phyloP scores from a whole-genome alignment of 495 filamentous ascomycete genomes.

The Acidiella bohemica region DNA sequence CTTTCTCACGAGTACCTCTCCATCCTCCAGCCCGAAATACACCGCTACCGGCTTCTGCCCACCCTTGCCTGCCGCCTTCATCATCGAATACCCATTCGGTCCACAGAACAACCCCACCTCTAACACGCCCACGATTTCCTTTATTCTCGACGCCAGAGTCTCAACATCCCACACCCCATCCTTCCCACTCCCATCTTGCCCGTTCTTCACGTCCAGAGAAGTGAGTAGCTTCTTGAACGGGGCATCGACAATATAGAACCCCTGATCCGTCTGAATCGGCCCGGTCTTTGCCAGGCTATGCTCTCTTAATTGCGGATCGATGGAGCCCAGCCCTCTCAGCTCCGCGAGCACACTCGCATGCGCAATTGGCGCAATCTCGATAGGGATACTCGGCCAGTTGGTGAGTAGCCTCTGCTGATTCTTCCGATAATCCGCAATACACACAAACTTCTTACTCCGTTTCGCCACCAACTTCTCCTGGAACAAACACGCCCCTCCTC shows the following conservation, averaged over 20 bases:
- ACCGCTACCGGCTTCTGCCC: constrained; percentile 86
- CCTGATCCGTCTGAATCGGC: constrained; percentile 83
- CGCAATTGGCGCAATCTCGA: constrained; percentile 82
- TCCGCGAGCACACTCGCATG: constrained; percentile 54
- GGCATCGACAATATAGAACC: constrained; percentile 85
- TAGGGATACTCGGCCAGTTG: constrained; percentile 70
- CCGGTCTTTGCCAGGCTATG: constrained; percentile 58
- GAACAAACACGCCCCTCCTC: constrained; percentile 89
- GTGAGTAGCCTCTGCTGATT: constrained; percentile 63
- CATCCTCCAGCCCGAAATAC: constrained; percentile 87
- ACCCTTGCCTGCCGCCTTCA: constrained; percentile 35
- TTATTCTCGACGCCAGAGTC: constrained; percentile 54
- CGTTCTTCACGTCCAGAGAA: constrained; percentile 38
- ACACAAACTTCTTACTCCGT: constrained; percentile 75
- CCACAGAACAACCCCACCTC: constrained; percentile 88
- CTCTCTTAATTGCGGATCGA: constrained; percentile 52
- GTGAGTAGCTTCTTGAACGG: constrained; percentile 60
- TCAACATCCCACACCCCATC: constrained; percentile 55
- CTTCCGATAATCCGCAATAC: constrained; percentile 89
- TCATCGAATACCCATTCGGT: constrained; percentile 53
- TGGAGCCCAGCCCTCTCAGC: constrained; percentile 55
- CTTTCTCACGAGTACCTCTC: constrained; percentile 28
- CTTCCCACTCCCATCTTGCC: constrained; percentile 33
- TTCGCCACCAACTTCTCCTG: constrained; percentile 94
- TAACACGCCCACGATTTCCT: constrained; percentile 71